Evolutionary conservation across 2,329 filamentous ascomycete species (phyloP).

Genomic region (Lasiodiplodia sp.): DNA sequence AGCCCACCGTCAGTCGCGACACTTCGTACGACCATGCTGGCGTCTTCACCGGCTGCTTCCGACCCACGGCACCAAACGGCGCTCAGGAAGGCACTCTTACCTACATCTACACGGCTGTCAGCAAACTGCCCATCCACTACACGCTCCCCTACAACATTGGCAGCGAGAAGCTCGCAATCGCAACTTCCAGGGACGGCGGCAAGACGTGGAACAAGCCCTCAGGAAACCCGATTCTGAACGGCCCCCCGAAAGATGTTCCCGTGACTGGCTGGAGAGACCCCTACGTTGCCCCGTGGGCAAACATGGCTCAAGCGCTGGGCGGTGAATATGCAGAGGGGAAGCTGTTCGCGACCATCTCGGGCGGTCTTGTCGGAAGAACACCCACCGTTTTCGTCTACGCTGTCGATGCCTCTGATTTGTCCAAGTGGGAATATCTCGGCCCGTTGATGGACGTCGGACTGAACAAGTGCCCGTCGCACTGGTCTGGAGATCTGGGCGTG

Average conservation of each 20-base stretch:
- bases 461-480: slow-evolving; percentile 51
- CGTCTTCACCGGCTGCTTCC: slow-evolving; percentile 51
- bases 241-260: slow-evolving; percentile 42
- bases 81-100: slow-evolving; percentile 44
- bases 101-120: slow-evolving; percentile 52
- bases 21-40: slow-evolving; percentile 49
- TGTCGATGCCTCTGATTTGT: slow-evolving; percentile 49
- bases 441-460: slow-evolving; percentile 51
- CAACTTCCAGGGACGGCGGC: slow-evolving; percentile 49
- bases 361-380: slow-evolving; percentile 51
- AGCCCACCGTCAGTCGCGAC: slow-evolving; percentile 40
- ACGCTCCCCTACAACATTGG: slow-evolving; percentile 47
- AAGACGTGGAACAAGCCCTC: slow-evolving; percentile 45
- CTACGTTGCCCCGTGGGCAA: slow-evolving; percentile 44
- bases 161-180: slow-evolving; percentile 50
- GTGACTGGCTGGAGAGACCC: slow-evolving; percentile 56
- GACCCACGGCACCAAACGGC: slow-evolving; percentile 36
- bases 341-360: slow-evolving; percentile 59
- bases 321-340: slow-evolving; percentile 30
- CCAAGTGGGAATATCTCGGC: slow-evolving; percentile 56
- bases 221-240: slow-evolving; percentile 49
- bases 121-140: slow-evolving; percentile 50
- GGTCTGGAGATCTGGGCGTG: slow-evolving; percentile 59
- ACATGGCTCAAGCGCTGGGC: slow-evolving; percentile 35
- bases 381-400: slow-evolving; percentile 59